Base-by-base conservation (phyloP, 2,329 filamentous ascomycete genomes). In the Pyrenochaeta sp. region DNA sequence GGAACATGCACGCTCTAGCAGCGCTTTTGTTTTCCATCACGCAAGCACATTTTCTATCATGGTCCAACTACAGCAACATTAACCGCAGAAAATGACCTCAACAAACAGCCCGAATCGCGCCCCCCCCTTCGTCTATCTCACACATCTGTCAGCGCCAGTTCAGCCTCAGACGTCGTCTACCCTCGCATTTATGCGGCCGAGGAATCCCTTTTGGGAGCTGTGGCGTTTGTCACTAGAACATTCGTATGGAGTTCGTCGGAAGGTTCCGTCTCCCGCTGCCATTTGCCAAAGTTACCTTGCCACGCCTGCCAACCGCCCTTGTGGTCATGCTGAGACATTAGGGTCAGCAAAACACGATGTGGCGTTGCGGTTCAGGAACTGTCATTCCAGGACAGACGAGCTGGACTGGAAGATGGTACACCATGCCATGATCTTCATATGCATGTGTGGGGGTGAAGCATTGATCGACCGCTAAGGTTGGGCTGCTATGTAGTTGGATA, bases 181-280 rank as follows among this genome's bases (percentile, higher is more conserved):
- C 17, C 7, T 23, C 43, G 44, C 44, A n/a, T 46, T 46, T 29
- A 46, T 46, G 2, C 20, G 4, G 14, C 44, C 44, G 44, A 46
- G 31, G 31, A 36, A 14, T 37, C 32, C 7, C 20, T 20, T 37
- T 20, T n/a, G n/a, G 35, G 15, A 9, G 17, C 5, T 32, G 14
- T 18, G 33, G 33, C 33, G 33, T 36, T 15, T 17, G n/a, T 20
- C 17, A 44, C 27, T 44, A 44, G 27, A 44, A 20, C 20, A 4
- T 33, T 32, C 4, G 29, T 20, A 15, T 14, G 30, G 43, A 11
- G 11, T 5, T 21, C 10, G 15, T 5, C 44, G 44, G 33, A 15
- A 39, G 20, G 12, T 12, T n/a, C 21, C 15, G 35, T 18, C 20
- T 36, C 15, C 35, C 35, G 35, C 15, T 17, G 35, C 35, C 20